phyloP scores from a whole-genome alignment of 345 rosid species.

The Citrus sinensis region DVS_A1.0 CM039162.1:30857501-30858000 shows the following conservation, averaged over 20 bases:
- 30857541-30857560: slow-evolving; percentile 18
- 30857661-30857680: slow-evolving; percentile 6
- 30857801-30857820: background rate
- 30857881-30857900: background rate
- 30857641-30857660: slow-evolving; percentile 15
- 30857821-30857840: background rate
- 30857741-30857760: slow-evolving; percentile 9
- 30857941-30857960: slow-evolving; percentile 17
- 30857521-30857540: background rate
- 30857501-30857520: too few species aligned
- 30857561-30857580: slow-evolving; percentile 24
- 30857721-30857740: slow-evolving; percentile 13
- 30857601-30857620: slow-evolving; percentile 36
- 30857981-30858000: slow-evolving; percentile 7
- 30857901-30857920: background rate
- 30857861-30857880: too few species aligned
- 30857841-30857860: too few species aligned
- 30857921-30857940: slow-evolving; percentile 28
- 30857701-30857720: slow-evolving; percentile 6
- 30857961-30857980: slow-evolving; percentile 15
- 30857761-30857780: background rate
- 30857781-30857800: slow-evolving; percentile 14
- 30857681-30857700: background rate
- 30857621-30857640: slow-evolving; percentile 24
- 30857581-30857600: slow-evolving; percentile 40